These are phyloP conservation scores for Elsinoe arachidis DNA, from an alignment of 2,329 filamentous ascomycete genomes.

Conservation along the genomic window DNA sequence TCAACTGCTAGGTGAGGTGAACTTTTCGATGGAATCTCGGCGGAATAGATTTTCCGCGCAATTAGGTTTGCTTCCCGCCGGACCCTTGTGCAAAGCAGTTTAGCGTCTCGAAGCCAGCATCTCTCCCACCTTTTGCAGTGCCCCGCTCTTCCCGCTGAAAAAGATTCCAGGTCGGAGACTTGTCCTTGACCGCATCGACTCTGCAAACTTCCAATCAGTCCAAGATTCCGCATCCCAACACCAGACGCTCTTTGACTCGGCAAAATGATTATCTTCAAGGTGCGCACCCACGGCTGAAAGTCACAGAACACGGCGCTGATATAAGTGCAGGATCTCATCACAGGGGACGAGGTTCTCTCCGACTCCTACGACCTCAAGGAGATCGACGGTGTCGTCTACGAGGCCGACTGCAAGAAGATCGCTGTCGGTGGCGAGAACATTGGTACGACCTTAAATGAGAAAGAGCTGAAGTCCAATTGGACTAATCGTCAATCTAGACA, in stretches of 20 bases:
- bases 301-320: constrained; percentile 16
- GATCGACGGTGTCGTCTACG: constrained; percentile 72
- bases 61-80: not conserved
- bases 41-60: constrained; percentile 8
- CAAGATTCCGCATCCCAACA: constrained; percentile 18
- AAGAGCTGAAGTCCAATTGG: not conserved
- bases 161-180: constrained; percentile 12
- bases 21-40: constrained; percentile 13
- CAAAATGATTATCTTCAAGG: constrained; percentile 53
- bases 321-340: constrained; percentile 66
- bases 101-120: not conserved
- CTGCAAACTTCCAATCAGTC: constrained; percentile 9
- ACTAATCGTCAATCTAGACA: constrained; percentile 49
- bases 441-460: constrained; percentile 37
- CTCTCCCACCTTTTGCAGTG: not conserved
- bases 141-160: constrained; percentile 13
- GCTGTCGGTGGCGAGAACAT: constrained; percentile 65
- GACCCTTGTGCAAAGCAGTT: not conserved
- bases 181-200: constrained; percentile 10
- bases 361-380: constrained; percentile 83
- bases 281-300: constrained; percentile 22
- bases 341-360: constrained; percentile 91
- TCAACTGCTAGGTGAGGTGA: constrained; percentile 10
- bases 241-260: constrained; percentile 17
- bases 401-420: constrained; percentile 89